These are phyloP conservation scores for Ganoderma leucocontextum DNA, from an alignment of 1,284 basidiomycete species.

Conservation along the genomic window DNA sequence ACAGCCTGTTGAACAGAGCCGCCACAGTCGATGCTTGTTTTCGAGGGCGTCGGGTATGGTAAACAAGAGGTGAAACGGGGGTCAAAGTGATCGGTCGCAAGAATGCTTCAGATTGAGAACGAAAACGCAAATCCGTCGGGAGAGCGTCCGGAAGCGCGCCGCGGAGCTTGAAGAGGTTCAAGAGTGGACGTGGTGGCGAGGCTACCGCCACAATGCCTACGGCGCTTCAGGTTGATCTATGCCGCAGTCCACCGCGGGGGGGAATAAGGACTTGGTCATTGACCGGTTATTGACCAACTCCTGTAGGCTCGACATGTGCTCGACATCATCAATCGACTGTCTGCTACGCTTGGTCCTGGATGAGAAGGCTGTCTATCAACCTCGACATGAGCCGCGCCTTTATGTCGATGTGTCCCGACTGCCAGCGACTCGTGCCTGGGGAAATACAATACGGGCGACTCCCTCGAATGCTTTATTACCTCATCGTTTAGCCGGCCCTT, in stretches of 20 bases:
- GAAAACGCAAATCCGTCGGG: neutral
- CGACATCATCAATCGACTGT: slow-evolving; percentile 14
- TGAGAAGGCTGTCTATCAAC: slow-evolving; percentile 11
- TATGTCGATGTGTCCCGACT: neutral
- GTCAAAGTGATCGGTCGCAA: neutral
- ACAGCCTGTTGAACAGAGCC: neutral
- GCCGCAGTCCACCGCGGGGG: neutral
- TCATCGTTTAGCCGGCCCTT: neutral
- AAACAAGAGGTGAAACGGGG: neutral
- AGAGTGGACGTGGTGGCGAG: slow-evolving; percentile 3
- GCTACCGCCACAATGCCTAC: slow-evolving; percentile 2
- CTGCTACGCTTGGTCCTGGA: neutral
- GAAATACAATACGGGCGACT: neutral
- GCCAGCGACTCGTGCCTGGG: neutral
- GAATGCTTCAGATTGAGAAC: neutral
- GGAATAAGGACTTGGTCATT: neutral
- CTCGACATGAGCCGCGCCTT: neutral
- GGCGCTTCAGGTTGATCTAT: slow-evolving; percentile 11
- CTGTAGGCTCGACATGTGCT: neutral
- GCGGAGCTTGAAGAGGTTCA: slow-evolving; percentile 10
- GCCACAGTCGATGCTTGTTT: neutral
- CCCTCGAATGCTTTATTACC: neutral
- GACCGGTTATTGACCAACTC: neutral
- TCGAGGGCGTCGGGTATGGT: neutral
- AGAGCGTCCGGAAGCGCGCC: neutral